A percentile compares a stretch with the other conserved stretches of the same genome.
Evolutionary conservation across 2,329 filamentous ascomycete genomes (phyloP).

Genomic region (Aspergillus quadrilineatus): DNA sequence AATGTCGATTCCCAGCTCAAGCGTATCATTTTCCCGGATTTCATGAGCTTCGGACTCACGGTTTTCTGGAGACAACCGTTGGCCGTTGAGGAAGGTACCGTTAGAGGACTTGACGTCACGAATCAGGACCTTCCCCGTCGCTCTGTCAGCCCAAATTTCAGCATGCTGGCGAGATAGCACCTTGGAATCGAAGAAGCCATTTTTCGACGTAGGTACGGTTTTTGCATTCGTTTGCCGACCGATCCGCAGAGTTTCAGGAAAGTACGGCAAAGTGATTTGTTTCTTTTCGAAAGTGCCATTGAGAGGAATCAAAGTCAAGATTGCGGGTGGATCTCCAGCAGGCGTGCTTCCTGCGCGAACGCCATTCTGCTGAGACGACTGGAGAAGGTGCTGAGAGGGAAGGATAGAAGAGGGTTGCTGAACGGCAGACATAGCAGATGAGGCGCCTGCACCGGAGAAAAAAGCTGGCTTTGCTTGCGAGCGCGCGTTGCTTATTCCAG

Average conservation of each 20-base stretch:
- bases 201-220: slow-evolving; percentile 83
- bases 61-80: slow-evolving; percentile 86
- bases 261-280: slow-evolving; percentile 88
- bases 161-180: slow-evolving; percentile 94
- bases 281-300: slow-evolving; percentile 98
- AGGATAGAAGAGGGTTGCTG: slow-evolving; percentile 63
- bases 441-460: slow-evolving; percentile 58
- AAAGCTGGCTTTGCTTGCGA: slow-evolving; percentile 61
- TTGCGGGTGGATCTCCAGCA: slow-evolving; percentile 63
- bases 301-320: slow-evolving; percentile 82
- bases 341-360: slow-evolving; percentile 45
- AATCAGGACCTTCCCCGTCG: slow-evolving; percentile 85
- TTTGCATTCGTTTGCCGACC: slow-evolving; percentile 97
- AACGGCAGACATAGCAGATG: slow-evolving; percentile 62
- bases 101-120: slow-evolving; percentile 98
- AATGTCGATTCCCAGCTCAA: slow-evolving; percentile 96
- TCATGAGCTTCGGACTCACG: slow-evolving; percentile 95
- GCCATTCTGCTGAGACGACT: slow-evolving; percentile 63
- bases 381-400: slow-evolving; percentile 67
- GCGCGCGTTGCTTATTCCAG: slow-evolving; percentile 61
- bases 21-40: slow-evolving; percentile 81
- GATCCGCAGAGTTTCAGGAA: slow-evolving; percentile 90
- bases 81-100: slow-evolving; percentile 94
- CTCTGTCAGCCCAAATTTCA: slow-evolving; percentile 85
- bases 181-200: slow-evolving; percentile 98